Base-by-base conservation (phyloP, 2,329 filamentous ascomycete species). In the Ramularia collo-cygni region DNA sequence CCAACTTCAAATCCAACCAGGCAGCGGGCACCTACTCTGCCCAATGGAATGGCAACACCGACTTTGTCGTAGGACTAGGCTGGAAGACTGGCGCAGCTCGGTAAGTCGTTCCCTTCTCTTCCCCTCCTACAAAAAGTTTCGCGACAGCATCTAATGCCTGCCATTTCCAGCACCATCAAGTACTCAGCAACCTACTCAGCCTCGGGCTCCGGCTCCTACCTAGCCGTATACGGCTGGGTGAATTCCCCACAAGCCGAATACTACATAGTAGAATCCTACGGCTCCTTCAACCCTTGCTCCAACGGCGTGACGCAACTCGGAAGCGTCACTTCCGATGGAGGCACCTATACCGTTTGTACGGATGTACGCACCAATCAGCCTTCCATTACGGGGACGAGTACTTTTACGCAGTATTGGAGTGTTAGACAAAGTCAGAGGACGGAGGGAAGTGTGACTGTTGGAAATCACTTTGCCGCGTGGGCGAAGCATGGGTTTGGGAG, bases 201-300 rank as follows among this genome's bases (percentile, higher is more conserved):
- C 19, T 30, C 38, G 16, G 44, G 46, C 29, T 30, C 38, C 49
- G 73, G 74, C 62, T 55, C 55, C 21, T 77, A 77, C 55, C 64
- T 79, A 12, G 61, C 73, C 9, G 59, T 78, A 4, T 79, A 79
- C 53, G 74, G 75, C 38, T 79, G 75, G 73, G 72, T 69, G 2
- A 62, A 54, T 12, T 66, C 64, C 52, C 71, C 72, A 0, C 60
- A 75, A 10, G 64, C 76, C 51, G 74, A 77, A 50, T 77, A 76
- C 62, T 77, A 78, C 62, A 70, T 78, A 42, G 64, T 77, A 44
- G 75, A 79, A 43, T 58, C 64, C 9, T 71, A 68, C 54, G 72
- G 70, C 40, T 66, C 64, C 29, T 69, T 74, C 53, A 64, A 71
- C 32, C 54, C 53, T 4, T 46, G 48, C 41, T 65, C 67, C 50